Evolutionary conservation across 1,139 yeast species (phyloP).

Genomic region (Blastobotrys malaysiensis): DNA sequence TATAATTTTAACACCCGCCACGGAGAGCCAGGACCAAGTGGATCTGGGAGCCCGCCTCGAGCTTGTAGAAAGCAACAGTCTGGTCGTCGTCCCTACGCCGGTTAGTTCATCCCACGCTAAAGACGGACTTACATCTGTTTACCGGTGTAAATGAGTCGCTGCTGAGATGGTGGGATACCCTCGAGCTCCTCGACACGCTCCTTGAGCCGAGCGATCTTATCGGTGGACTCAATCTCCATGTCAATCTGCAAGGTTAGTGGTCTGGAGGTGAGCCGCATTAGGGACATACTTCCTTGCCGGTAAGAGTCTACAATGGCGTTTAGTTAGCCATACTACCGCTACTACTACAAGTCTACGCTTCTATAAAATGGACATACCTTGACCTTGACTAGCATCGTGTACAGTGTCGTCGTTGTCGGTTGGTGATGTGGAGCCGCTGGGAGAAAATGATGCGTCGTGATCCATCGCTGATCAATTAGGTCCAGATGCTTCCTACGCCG

Average conservation of each 20-base stretch:
- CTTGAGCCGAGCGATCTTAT: slow-evolving; percentile 72
- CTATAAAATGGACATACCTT: slow-evolving; percentile 35
- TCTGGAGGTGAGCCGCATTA: not conserved
- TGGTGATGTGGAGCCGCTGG: too few species aligned
- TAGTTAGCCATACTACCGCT: not conserved
- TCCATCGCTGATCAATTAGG: not conserved
- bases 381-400: slow-evolving; percentile 57
- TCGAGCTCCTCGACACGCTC: slow-evolving; percentile 95
- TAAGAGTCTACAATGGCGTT: slow-evolving; percentile 28
- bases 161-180: slow-evolving; percentile 97
- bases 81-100: slow-evolving; percentile 23
- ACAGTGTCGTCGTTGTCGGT: not conserved
- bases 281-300: slow-evolving; percentile 50
- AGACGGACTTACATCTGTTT: slow-evolving; percentile 67
- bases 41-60: slow-evolving; percentile 64
- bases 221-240: slow-evolving; percentile 71
- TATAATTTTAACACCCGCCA: slow-evolving; percentile 52
- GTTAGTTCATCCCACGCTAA: not conserved
- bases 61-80: slow-evolving; percentile 43
- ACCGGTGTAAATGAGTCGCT: slow-evolving; percentile 84
- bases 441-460: not conserved
- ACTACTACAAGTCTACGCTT: not conserved
- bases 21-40: slow-evolving; percentile 87
- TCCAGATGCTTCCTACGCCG: slow-evolving; percentile 9
- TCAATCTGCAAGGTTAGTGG: slow-evolving; percentile 45